Evolutionary conservation across 2,329 filamentous ascomycete genomes (phyloP).

Genomic region (Trematosphaeria pertusa): DNA sequence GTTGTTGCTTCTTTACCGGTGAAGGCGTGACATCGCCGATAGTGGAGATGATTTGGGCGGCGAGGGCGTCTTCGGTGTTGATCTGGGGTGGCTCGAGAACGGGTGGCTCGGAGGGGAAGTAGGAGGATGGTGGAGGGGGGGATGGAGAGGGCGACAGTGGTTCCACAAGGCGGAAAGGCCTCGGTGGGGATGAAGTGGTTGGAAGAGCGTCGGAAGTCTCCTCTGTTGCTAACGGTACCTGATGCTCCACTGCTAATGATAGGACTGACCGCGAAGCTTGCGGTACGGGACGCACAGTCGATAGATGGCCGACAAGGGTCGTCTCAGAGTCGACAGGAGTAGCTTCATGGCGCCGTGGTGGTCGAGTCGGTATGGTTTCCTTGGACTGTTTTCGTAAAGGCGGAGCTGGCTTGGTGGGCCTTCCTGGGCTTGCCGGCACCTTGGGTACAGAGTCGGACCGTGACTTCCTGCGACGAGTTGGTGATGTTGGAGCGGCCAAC

Average conservation of each 20-base stretch:
- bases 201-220: conserved; percentile 17
- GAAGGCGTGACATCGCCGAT: conserved; percentile 50
- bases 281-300: conserved; percentile 18
- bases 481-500: conserved; percentile 21
- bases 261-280: conserved; percentile 6
- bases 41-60: conserved; percentile 49
- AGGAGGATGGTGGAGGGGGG: conserved; percentile 22
- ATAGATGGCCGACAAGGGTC: conserved; percentile 32
- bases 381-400: conserved; percentile 24
- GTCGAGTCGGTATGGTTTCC: conserved; percentile 22
- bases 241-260: conserved; percentile 8
- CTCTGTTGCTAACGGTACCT: conserved; percentile 6
- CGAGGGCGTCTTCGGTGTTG: conserved; percentile 39
- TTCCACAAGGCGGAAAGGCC: neutral
- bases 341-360: conserved; percentile 10
- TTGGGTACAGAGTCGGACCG: conserved; percentile 20
- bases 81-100: conserved; percentile 23
- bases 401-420: conserved; percentile 18
- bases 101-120: conserved; percentile 27
- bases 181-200: conserved; percentile 6
- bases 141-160: conserved; percentile 9
- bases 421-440: conserved; percentile 18
- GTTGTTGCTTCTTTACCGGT: conserved; percentile 46
- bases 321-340: conserved; percentile 37
- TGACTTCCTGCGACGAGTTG: conserved; percentile 26